Percentiles rank a stretch among this genome's conserved stretches.
phyloP scores from a whole-genome alignment of 176 grass and related monocot species.

The Dendrocalamus sinicus region DNA sequence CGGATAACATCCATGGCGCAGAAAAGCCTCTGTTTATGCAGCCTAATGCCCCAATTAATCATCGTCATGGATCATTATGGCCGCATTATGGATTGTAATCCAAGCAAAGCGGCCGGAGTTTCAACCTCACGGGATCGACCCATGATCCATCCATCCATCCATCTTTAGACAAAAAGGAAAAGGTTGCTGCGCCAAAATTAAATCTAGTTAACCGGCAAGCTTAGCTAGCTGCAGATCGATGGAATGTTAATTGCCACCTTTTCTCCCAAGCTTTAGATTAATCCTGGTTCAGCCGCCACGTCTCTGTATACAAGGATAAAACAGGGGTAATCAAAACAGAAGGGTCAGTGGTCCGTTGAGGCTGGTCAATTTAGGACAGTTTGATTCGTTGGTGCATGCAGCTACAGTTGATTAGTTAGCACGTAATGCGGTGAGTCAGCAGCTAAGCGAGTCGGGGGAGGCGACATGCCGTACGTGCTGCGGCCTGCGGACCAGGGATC shows the following conservation, averaged over 20 bases:
- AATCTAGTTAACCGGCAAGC: too few relatives aligned
- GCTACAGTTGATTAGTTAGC: slow-evolving; percentile 3
- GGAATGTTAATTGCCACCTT: too few relatives aligned
- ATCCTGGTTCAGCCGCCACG: slow-evolving; percentile 8
- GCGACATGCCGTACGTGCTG: neutral
- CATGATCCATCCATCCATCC: neutral
- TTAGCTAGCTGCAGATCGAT: too few relatives aligned
- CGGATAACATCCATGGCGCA: neutral
- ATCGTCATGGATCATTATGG: slow-evolving; percentile 2
- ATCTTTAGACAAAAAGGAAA: neutral
- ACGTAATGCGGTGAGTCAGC: slow-evolving; percentile 19
- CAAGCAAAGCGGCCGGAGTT: slow-evolving; percentile 43
- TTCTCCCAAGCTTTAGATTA: too few relatives aligned
- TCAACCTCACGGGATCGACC: neutral
- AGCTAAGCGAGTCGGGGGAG: neutral
- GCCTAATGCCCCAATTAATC: neutral
- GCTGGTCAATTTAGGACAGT: neutral
- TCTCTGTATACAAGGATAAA: neutral
- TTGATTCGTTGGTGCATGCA: neutral
- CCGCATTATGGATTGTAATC: slow-evolving; percentile 41
- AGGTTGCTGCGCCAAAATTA: too few relatives aligned
- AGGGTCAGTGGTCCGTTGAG: neutral
- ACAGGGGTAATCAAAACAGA: neutral
- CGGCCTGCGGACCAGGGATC: neutral
- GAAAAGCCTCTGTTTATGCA: neutral